phyloP scores from a whole-genome alignment of 1,139 yeast genomes.

The Pichia sp. region DNA sequence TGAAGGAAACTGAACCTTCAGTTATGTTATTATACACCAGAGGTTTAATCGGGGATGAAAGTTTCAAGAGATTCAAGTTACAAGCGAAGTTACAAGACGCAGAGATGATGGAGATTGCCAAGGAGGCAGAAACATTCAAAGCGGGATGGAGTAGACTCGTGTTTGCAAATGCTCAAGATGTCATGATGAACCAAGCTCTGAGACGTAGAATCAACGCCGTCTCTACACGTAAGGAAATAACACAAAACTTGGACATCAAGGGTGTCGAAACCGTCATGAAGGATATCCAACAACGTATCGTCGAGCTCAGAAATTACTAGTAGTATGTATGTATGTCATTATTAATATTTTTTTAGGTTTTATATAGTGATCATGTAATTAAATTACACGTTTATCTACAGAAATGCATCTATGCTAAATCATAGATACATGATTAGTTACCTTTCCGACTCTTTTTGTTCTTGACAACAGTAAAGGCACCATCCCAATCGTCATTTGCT shows the following conservation, averaged over 20 bases:
- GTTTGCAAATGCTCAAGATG: slow-evolving; percentile 81
- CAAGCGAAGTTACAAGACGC: slow-evolving; percentile 76
- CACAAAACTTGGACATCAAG: slow-evolving; percentile 49
- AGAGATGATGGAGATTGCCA: slow-evolving; percentile 76
- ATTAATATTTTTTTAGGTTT: background rate
- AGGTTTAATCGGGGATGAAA: slow-evolving; percentile 89
- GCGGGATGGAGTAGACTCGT: slow-evolving; percentile 79
- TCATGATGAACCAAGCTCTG: slow-evolving; percentile 88
- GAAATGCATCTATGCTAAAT: no score
- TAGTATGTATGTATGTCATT: no score
- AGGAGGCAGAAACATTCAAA: slow-evolving; percentile 70
- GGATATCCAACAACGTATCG: slow-evolving; percentile 11
- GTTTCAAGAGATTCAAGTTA: slow-evolving; percentile 75
- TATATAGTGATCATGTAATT: background rate
- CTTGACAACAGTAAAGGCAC: slow-evolving; percentile 57
- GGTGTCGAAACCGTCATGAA: slow-evolving; percentile 28
- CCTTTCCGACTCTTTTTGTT: slow-evolving; percentile 59
- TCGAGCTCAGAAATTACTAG: slow-evolving; percentile 2
- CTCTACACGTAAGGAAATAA: slow-evolving; percentile 49
- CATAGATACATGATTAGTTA: slow-evolving; percentile 21
- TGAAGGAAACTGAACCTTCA: slow-evolving; percentile 71
- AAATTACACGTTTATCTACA: no score
- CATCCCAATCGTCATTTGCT: slow-evolving; percentile 70
- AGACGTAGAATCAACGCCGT: slow-evolving; percentile 75
- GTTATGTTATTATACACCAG: slow-evolving; percentile 74